Evolutionary conservation across 1,284 basidiomycete genomes (phyloP), one percentile per base, ranked within the genome.

Genomic region (Tremellales sp.): DNA sequence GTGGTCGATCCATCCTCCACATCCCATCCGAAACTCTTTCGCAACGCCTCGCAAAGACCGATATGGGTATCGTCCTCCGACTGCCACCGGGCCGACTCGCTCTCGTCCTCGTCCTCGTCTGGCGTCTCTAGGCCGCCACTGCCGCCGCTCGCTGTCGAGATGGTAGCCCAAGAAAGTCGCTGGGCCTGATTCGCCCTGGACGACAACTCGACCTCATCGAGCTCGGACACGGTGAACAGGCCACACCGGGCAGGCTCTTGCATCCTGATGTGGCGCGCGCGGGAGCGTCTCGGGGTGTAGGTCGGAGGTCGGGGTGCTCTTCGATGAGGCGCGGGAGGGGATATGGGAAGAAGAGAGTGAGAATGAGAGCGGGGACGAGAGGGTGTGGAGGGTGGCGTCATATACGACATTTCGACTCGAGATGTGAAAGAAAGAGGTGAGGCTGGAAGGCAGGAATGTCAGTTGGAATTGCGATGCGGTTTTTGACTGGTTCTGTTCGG

Each of bases 191-290:
- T n/a, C n/a, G n/a, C n/a, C n/a, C n/a, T n/a, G n/a, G n/a, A n/a
- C n/a, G n/a, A n/a, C n/a, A n/a, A n/a, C n/a, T n/a, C n/a, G n/a
- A n/a, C 21, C 26, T 60, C 60, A 14, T 57, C 59, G 7, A 49
- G 46, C 43, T 68, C 66, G 27, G 37, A 48, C 12, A 68, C 54
- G 19, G 64, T 65, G 54, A 63, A 68, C 8, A 68, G 52, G 3
- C 63, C 66, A 24, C 46, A 56, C 7, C 46, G 43, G 12, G 56
- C 53, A 5, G 61, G 65, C 42, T 61, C 59, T 8, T 40, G 52
- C 46, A 64, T 59, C 12, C 47, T 41, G 24, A 65, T 62, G 45
- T 62, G 63, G 6, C 60, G 50, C 2, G 48, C 40, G 22, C 55
- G 58, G 14, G 39, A 46, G 8, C 64, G 59, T 13, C 60, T 55